A percentile compares a stretch with the other conserved stretches of the same genome.
Evolutionary conservation across 148 eudicot species (phyloP).

Genomic region (Chenopodium quinoa): DNA sequence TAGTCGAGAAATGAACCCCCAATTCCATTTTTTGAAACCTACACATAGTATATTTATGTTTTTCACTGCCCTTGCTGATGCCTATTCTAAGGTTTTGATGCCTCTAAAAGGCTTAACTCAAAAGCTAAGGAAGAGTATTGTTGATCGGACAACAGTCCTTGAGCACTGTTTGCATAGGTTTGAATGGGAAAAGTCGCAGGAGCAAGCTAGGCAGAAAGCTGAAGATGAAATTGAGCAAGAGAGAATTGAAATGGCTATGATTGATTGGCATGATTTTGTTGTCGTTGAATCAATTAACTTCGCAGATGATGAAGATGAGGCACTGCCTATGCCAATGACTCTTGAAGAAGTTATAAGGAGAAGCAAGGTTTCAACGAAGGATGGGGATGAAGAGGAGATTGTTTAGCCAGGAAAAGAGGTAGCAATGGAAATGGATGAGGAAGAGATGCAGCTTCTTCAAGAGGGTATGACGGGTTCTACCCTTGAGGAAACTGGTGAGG

Average conservation of each 20-base stretch:
- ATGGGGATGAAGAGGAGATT: constrained; percentile 44
- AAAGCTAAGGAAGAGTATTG: constrained; percentile 57
- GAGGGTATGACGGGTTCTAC: constrained; percentile 78
- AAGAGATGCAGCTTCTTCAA: constrained; percentile 74
- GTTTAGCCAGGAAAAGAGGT: constrained; percentile 73
- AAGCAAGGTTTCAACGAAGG: constrained; percentile 59
- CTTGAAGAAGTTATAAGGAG: constrained; percentile 83
- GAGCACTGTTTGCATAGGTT: constrained; percentile 69
- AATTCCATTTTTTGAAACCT: constrained; percentile 74
- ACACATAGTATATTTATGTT: constrained; percentile 80
- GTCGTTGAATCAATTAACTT: constrained; percentile 70
- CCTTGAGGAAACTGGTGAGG: constrained; percentile 57
- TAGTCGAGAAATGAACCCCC: constrained; percentile 67
- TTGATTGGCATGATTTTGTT: constrained; percentile 86
- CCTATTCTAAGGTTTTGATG: constrained; percentile 80
- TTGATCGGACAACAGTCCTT: constrained; percentile 61
- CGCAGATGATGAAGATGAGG: constrained; percentile 78
- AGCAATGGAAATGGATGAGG: constrained; percentile 91
- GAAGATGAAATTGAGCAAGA: constrained; percentile 81
- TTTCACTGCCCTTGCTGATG: constrained; percentile 80
- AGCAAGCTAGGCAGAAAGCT: constrained; percentile 81
- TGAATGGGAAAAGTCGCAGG: constrained; percentile 80
- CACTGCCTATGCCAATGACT: constrained; percentile 78
- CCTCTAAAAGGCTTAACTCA: constrained; percentile 73
- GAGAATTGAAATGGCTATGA: constrained; percentile 73